Conservation (phyloP, 208 protist genomes). For the Leishmania braziliensis region DNA sequence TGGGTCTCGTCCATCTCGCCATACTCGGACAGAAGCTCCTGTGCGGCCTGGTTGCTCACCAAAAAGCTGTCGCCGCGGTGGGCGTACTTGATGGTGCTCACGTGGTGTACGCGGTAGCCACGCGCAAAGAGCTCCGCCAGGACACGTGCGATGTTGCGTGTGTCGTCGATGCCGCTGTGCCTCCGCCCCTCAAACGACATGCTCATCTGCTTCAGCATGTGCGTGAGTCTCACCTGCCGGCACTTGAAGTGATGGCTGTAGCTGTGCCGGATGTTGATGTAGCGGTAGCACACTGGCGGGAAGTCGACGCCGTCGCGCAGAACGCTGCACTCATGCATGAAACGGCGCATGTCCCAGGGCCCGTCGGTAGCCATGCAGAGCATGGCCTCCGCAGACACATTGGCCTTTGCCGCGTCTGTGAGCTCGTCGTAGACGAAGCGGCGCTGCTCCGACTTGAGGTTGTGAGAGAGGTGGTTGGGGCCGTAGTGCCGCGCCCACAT, state of each 20-base stretch:
- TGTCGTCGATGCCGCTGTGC: conserved; percentile 92
- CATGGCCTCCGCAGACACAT: conserved; percentile 55
- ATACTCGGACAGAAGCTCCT: conserved; percentile 64
- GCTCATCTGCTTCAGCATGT: conserved; percentile 77
- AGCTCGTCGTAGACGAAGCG: conserved; percentile 57
- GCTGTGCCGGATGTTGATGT: conserved; percentile 84
- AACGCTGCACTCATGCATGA: conserved; percentile 89
- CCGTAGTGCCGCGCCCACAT: conserved; percentile 39
- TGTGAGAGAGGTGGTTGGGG: conserved; percentile 35
- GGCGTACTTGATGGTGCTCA: conserved; percentile 77
- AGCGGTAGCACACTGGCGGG: conserved; percentile 89
- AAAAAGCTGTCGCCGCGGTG: conserved; percentile 40
- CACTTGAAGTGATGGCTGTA: conserved; percentile 70
- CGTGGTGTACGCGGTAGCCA: conserved; percentile 71
- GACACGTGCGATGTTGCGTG: conserved; percentile 89
- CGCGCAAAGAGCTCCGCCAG: conserved; percentile 78
- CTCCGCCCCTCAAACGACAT: conserved; percentile 80
- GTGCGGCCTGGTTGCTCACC: conserved; percentile 35
- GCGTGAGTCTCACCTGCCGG: conserved; percentile 66
- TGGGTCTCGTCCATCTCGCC: conserved; percentile 38
- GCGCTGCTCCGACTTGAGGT: conserved; percentile 54
- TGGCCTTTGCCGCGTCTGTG: conserved; percentile 25
- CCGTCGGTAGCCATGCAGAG: conserved; percentile 89
- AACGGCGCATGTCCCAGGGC: conserved; percentile 91
- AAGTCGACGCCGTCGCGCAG: conserved; percentile 74